Base-by-base conservation (phyloP, 176 grass and related monocot species). In the Pontederia crassipes region DNA sequence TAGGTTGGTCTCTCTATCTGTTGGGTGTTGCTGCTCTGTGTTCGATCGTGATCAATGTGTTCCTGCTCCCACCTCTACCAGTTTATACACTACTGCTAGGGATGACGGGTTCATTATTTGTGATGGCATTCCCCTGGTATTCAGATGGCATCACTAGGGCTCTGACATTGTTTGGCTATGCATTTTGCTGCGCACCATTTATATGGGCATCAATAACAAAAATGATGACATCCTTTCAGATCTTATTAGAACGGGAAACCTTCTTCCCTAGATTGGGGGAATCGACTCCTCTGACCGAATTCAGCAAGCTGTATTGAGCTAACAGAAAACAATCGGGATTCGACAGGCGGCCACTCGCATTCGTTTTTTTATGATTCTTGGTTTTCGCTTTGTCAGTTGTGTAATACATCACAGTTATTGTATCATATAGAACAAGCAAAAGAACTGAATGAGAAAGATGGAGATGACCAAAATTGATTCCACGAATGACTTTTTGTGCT, bases 91-190 rank as follows among this genome's bases (percentile, higher is more conserved):
- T 79, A 9, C 83, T 78, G 93, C 49, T 91, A 16, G 87, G 84
- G 29, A 68, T 97, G 32, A 57, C 85, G 0, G 93, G 93, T 1
- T 57, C 81, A 0, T 76, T 97, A 45, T 79, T 83, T 32, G 81
- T 97, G 50, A 88, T 92, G 87, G 84, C 84, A 70, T 91, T 65
- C 46, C 93, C 93, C 20, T 97, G 82, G 84, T 97, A 91, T 17
- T 76, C 76, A 45, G 78, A 97, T 11, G 87, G 93, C 61, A 56
- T 97, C 15, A 67, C 77, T 14, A 79, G 93, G 56, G 93, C 87
- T 2, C 58, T 97, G 79, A 63, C 64, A 12, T 57, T 97, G 24
- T 88, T 83, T 11, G 66, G 70, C 0, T 97, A 92, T 8, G 73
- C 87, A 0, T 85, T 91, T 53, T 97, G 88, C 73, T 91, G 79